Conservation (phyloP, 73 alveolate species). For the Symbiodinium pilosum region DNA sequence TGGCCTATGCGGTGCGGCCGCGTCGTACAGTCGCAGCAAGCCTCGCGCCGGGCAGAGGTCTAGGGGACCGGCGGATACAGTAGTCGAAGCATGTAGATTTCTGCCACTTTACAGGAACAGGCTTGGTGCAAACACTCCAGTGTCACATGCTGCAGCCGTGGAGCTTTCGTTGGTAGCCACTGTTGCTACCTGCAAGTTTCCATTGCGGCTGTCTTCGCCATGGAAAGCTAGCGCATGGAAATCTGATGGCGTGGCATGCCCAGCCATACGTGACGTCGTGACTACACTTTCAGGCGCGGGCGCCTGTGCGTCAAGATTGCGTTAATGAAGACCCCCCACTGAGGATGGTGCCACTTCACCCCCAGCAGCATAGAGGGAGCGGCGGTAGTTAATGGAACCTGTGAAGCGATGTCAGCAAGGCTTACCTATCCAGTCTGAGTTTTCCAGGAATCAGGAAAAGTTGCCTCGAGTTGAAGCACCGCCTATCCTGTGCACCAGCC, state of each 20-base stretch:
- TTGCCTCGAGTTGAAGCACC: too few species aligned
- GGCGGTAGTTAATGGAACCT: slow-evolving; percentile 86
- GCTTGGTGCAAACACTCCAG: too few species aligned
- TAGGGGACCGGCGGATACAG: too few species aligned
- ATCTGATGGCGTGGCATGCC: too few species aligned
- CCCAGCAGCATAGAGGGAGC: slow-evolving; percentile 68
- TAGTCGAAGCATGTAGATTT: too few species aligned
- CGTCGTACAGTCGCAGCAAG: slow-evolving; percentile 56
- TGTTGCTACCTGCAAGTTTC: neutral
- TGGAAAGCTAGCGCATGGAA: too few species aligned
- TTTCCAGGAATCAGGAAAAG: too few species aligned
- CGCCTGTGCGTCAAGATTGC: neutral
- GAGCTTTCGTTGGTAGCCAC: slow-evolving; percentile 11
- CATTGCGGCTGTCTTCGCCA: too few species aligned
- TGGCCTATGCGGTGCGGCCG: slow-evolving; percentile 36
- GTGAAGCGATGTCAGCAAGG: neutral
- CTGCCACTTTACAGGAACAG: too few species aligned
- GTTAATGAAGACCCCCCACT: neutral
- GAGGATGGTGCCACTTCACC: slow-evolving; percentile 21
- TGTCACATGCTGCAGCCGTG: neutral
- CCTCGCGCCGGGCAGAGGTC: slow-evolving; percentile 16
- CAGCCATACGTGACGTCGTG: neutral
- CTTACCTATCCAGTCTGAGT: too few species aligned
- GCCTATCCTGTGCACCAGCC: too few species aligned
- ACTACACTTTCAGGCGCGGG: too few species aligned